Conservation (phyloP, 768 basidiomycete genomes). For the Suillus decipiens region DNA sequence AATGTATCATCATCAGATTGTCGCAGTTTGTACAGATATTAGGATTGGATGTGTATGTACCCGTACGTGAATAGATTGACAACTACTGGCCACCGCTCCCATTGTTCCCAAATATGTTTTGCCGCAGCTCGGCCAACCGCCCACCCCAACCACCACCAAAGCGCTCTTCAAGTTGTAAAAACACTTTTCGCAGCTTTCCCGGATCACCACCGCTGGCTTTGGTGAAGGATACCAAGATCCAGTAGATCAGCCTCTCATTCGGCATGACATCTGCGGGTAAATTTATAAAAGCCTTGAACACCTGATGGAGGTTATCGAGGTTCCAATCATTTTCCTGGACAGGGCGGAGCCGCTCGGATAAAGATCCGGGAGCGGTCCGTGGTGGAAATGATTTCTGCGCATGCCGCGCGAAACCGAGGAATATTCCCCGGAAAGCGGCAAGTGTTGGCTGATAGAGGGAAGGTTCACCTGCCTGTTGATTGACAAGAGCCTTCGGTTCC, state of each 20-base stretch:
- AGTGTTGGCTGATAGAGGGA: slow-evolving; percentile 44
- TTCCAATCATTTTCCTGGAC: slow-evolving; percentile 47
- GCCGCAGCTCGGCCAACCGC: slow-evolving; percentile 45
- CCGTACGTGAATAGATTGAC: slow-evolving; percentile 9
- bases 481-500: slow-evolving; percentile 35
- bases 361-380: slow-evolving; percentile 18
- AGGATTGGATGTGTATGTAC: slow-evolving; percentile 13
- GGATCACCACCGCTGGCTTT: slow-evolving; percentile 57
- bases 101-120: slow-evolving; percentile 34
- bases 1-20: slow-evolving; percentile 14
- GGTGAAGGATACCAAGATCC: slow-evolving; percentile 67
- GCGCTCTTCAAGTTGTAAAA: slow-evolving; percentile 54
- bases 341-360: slow-evolving; percentile 9
- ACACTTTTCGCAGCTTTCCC: slow-evolving; percentile 53
- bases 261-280: slow-evolving; percentile 48
- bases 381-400: slow-evolving; percentile 35
- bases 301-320: slow-evolving; percentile 49
- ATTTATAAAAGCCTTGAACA: slow-evolving; percentile 67
- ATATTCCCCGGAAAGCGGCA: slow-evolving; percentile 67
- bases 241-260: slow-evolving; percentile 54
- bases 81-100: slow-evolving; percentile 5
- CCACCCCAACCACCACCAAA: slow-evolving; percentile 52
- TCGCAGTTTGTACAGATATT: slow-evolving; percentile 14
- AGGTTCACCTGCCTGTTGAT: slow-evolving; percentile 30
- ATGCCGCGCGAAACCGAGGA: slow-evolving; percentile 72